Conservation (phyloP, 2,329 filamentous ascomycete genomes). For the Fusarium pseudograminearum region DNA sequence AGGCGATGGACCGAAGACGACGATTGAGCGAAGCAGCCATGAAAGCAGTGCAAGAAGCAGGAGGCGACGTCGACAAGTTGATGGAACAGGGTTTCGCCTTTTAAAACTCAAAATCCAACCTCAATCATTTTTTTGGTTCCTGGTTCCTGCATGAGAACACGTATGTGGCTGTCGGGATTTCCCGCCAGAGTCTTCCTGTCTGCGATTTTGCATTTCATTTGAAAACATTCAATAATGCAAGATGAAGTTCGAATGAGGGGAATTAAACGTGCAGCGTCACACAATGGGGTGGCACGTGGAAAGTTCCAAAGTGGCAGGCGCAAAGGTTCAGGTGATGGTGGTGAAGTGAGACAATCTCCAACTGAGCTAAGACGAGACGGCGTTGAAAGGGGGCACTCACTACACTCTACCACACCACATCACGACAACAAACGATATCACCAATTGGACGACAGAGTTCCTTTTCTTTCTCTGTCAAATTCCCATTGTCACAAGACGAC, state of each 20-base stretch:
- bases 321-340: constrained; percentile 27
- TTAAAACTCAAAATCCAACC: constrained; percentile 40
- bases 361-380: constrained; percentile 14
- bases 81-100: constrained; percentile 63
- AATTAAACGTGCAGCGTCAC: neutral
- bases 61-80: constrained; percentile 72
- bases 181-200: constrained; percentile 1
- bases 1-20: constrained; percentile 81
- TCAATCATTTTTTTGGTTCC: constrained; percentile 15
- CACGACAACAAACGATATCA: constrained; percentile 27
- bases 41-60: constrained; percentile 76
- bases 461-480: neutral
- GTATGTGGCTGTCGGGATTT: constrained; percentile 27
- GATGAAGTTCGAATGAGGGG: neutral
- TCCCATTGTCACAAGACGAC: constrained; percentile 1
- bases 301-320: constrained; percentile 10
- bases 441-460: neutral
- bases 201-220: constrained; percentile 11
- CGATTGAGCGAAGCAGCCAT: constrained; percentile 76
- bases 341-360: constrained; percentile 34
- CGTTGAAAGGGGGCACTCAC: constrained; percentile 13
- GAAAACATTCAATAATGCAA: constrained; percentile 5
- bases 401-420: neutral
- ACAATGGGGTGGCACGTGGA: constrained; percentile 4
- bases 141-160: constrained; percentile 29